phyloP scores from a whole-genome alignment of 1,284 basidiomycete species.

The Stereum hirsutum region DNA sequence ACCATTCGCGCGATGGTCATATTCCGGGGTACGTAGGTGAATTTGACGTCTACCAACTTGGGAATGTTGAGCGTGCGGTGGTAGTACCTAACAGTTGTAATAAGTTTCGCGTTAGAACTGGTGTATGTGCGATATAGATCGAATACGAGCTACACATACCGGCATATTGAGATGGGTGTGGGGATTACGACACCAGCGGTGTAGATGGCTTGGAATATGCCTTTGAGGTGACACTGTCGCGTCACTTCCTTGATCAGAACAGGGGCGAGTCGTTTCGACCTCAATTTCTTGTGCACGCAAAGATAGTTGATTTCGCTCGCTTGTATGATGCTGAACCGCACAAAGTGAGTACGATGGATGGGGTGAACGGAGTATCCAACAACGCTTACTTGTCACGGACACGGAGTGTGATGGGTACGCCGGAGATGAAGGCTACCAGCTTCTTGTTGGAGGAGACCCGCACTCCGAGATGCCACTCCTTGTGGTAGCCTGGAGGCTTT shows the following conservation, averaged over 20 bases:
- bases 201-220: conserved; percentile 97
- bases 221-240: conserved; percentile 81
- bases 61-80: conserved; percentile 90
- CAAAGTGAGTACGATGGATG: conserved; percentile 2
- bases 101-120: neutral
- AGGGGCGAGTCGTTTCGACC: conserved; percentile 92
- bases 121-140: neutral
- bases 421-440: conserved; percentile 98
- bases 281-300: conserved; percentile 96
- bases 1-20: conserved; percentile 86
- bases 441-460: conserved; percentile 86
- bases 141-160: conserved; percentile 40
- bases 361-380: neutral
- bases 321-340: conserved; percentile 61
- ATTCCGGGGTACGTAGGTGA: conserved; percentile 79
- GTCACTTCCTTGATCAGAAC: conserved; percentile 99
- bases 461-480: conserved; percentile 96
- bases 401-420: conserved; percentile 78
- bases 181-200: conserved; percentile 89
- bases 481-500: conserved; percentile 86
- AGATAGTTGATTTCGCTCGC: conserved; percentile 96
- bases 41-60: conserved; percentile 89
- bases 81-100: conserved; percentile 62
- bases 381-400: conserved; percentile 68
- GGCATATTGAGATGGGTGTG: conserved; percentile 80